These are phyloP conservation scores for Cystobasidium tubakii DNA, from an alignment of 768 basidiomycete species.

Conservation along the genomic window DNA sequence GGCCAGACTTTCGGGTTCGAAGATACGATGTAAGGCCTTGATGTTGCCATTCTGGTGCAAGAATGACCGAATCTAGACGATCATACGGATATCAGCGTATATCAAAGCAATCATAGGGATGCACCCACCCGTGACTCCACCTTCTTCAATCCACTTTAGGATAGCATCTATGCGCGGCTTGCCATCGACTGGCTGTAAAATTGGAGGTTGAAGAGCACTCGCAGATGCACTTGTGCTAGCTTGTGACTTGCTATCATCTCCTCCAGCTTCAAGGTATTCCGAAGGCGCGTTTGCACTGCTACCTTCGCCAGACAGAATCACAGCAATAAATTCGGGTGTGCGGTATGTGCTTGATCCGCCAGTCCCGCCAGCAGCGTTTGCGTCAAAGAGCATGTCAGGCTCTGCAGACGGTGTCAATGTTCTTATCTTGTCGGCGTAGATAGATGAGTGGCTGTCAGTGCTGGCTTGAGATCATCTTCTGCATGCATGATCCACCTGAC, in stretches of 20 bases:
- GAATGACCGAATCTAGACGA: conserved; percentile 17
- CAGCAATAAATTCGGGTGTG: conserved; percentile 25
- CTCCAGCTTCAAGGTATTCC: neutral
- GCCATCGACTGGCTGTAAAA: conserved; percentile 21
- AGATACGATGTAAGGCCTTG: conserved; percentile 26
- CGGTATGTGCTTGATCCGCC: conserved; percentile 15
- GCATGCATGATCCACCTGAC: too few relatives aligned
- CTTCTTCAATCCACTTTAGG: conserved; percentile 27
- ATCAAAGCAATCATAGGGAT: too few relatives aligned
- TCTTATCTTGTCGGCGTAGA: neutral
- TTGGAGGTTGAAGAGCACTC: conserved; percentile 4
- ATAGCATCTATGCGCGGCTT: conserved; percentile 18
- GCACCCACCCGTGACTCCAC: conserved; percentile 26
- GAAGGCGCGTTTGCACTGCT: neutral
- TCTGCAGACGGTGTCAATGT: neutral
- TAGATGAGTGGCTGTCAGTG: neutral
- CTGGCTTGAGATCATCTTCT: too few relatives aligned
- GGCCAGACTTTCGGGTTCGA: conserved; percentile 8
- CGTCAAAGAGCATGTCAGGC: conserved; percentile 14
- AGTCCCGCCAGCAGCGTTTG: conserved; percentile 1
- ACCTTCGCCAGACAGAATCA: conserved; percentile 22
- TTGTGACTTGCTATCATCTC: neutral
- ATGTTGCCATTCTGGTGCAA: conserved; percentile 31
- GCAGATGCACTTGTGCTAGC: neutral
- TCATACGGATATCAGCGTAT: too few relatives aligned